These are phyloP conservation scores for Colletotrichum siamense DNA, from an alignment of 2,329 filamentous ascomycete genomes.

Conservation along the genomic window DNA sequence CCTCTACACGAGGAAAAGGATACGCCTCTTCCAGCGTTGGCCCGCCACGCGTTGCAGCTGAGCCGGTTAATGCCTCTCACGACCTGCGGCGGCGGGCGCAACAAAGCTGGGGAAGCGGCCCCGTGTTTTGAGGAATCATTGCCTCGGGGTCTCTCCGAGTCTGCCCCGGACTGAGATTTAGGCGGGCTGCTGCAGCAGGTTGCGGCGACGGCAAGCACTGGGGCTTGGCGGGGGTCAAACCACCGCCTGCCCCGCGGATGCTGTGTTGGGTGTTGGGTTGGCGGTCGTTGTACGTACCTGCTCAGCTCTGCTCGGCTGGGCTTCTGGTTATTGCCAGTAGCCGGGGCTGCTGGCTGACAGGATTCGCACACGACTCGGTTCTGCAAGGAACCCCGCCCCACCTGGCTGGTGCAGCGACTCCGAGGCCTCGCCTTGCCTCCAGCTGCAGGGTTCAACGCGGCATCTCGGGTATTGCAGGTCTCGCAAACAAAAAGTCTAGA, in stretches of 20 bases:
- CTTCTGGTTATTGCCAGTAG: background rate
- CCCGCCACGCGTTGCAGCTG: background rate
- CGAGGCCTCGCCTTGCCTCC: background rate
- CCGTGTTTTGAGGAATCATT: background rate
- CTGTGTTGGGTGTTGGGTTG: background rate
- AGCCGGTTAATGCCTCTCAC: background rate
- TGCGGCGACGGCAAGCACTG: slow-evolving; percentile 5
- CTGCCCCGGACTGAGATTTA: background rate
- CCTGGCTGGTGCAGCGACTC: background rate
- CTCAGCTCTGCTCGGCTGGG: background rate
- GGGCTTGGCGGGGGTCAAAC: slow-evolving; percentile 19
- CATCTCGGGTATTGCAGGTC: slow-evolving; percentile 7
- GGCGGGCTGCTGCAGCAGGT: slow-evolving; percentile 1
- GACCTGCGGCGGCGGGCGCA: background rate
- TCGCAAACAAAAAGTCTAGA: background rate
- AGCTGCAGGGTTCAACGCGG: slow-evolving; percentile 15
- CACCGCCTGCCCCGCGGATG: slow-evolving; percentile 5
- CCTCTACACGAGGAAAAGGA: background rate
- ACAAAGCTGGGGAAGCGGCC: slow-evolving; percentile 6
- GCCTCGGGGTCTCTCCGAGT: slow-evolving; percentile 5
- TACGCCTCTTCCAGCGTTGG: background rate
- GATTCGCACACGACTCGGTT: slow-evolving; percentile 6
- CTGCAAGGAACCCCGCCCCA: slow-evolving; percentile 15
- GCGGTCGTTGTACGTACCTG: slow-evolving; percentile 9
- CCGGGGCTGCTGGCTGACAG: slow-evolving; percentile 1